phyloP scores from a whole-genome alignment of 371 early-diverging fungal genomes.

The Rhizopus stolonifer region DNA sequence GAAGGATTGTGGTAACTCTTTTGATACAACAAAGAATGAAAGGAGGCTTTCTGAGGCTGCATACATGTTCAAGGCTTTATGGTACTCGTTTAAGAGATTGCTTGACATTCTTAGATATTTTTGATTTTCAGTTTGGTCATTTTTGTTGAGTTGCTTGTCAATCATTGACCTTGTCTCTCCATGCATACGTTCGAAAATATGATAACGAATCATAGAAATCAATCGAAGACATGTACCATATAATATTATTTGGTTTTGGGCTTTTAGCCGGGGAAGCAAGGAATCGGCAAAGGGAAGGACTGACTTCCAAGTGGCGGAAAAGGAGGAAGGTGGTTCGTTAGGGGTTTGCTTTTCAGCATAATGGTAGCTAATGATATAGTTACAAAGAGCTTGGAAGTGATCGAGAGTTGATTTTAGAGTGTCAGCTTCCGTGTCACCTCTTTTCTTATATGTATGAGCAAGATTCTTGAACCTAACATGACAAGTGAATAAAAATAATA shows the following conservation, averaged over 20 bases:
- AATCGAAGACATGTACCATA: constrained; percentile 29
- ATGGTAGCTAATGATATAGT: constrained; percentile 39
- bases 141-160: not conserved
- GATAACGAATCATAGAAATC: constrained; percentile 28
- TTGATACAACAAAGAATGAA: constrained; percentile 14
- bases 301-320: constrained; percentile 26
- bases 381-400: constrained; percentile 36
- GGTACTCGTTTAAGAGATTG: constrained; percentile 20
- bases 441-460: constrained; percentile 35
- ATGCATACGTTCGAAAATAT: constrained; percentile 24
- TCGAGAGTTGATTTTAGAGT: constrained; percentile 28
- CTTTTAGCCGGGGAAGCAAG: constrained; percentile 19
- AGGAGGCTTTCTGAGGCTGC: constrained; percentile 30
- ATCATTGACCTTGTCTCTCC: not conserved
- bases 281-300: constrained; percentile 31
- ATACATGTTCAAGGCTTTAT: constrained; percentile 25
- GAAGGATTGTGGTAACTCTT: constrained; percentile 28
- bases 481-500: not conserved
- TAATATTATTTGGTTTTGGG: constrained; percentile 11
- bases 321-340: constrained; percentile 5
- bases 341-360: constrained; percentile 22
- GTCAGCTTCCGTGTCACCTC: constrained; percentile 29
- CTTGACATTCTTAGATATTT: constrained; percentile 7
- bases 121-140: not conserved
- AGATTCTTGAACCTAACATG: constrained; percentile 31